A percentile compares a stretch with the other conserved stretches of the same genome.
Evolutionary conservation across 140 eudicot species (phyloP).

Genomic region (Stevia rebaudiana): DNA sequence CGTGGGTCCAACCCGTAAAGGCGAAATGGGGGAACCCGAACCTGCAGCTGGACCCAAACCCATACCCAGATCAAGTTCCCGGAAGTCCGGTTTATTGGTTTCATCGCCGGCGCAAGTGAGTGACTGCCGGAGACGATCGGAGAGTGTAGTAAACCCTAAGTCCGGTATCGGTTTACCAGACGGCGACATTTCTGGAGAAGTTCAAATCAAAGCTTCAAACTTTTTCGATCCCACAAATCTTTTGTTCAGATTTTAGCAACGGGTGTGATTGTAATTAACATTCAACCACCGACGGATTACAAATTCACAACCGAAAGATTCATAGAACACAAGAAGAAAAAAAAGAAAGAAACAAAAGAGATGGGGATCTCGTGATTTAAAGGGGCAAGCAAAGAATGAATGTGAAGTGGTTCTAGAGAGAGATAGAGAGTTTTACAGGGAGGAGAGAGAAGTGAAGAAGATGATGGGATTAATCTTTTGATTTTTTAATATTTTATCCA

Average conservation of each 20-base stretch:
- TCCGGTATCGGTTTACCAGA: constrained; percentile 13
- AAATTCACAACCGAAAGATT: constrained; percentile 1
- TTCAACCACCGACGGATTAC: constrained; percentile 14
- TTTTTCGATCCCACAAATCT: background rate
- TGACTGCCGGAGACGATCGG: constrained; percentile 46
- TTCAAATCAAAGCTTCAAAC: background rate
- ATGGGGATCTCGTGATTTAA: constrained; percentile 85
- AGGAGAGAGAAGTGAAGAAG: constrained; percentile 18
- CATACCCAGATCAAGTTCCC: constrained; percentile 52
- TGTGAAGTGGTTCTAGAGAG: constrained; percentile 39
- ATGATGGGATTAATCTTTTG: constrained; percentile 1
- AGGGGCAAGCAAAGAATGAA: constrained; percentile 79
- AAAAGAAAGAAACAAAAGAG: constrained; percentile 16
- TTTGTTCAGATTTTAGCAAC: constrained; percentile 17
- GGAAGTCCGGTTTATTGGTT: constrained; percentile 62
- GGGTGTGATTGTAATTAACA: constrained; percentile 23
- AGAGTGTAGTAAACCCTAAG: constrained; percentile 32
- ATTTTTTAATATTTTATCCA: background rate
- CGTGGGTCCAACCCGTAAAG: constrained; percentile 43
- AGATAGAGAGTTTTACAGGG: constrained; percentile 42
- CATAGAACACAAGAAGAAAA: constrained; percentile 14
- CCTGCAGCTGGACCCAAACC: constrained; percentile 1
- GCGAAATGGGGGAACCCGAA: constrained; percentile 76
- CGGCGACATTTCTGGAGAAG: constrained; percentile 34
- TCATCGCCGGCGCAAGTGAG: constrained; percentile 27